Evolutionary conservation across 2,329 filamentous ascomycete species (phyloP).

Genomic region (Aspergillus unguis): DNA sequence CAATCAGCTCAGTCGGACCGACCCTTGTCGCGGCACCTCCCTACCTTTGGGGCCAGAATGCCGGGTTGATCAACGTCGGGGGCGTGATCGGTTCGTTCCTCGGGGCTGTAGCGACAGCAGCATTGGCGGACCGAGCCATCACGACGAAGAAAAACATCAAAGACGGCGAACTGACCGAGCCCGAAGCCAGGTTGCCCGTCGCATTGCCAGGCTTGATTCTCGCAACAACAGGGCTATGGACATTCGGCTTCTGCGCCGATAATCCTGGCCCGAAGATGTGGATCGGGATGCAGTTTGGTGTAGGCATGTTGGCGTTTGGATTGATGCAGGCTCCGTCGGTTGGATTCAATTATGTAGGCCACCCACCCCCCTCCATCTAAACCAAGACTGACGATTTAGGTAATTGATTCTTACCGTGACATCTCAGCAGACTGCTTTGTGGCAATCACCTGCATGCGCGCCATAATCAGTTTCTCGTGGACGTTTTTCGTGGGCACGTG

Average conservation of each 20-base stretch:
- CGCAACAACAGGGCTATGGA: slow-evolving; percentile 10
- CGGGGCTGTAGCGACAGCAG: neutral
- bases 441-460: slow-evolving; percentile 49
- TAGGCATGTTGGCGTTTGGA: slow-evolving; percentile 12
- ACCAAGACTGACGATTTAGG: slow-evolving; percentile 23
- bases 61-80: slow-evolving; percentile 10
- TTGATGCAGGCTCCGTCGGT: slow-evolving; percentile 14
- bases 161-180: slow-evolving; percentile 6
- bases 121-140: slow-evolving; percentile 6
- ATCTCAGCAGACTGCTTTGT: slow-evolving; percentile 54
- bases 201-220: slow-evolving; percentile 10
- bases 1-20: slow-evolving; percentile 9
- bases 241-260: slow-evolving; percentile 12
- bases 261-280: slow-evolving; percentile 4
- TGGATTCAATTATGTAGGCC: slow-evolving; percentile 12
- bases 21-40: slow-evolving; percentile 9
- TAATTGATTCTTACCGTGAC: slow-evolving; percentile 51
- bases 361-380: neutral
- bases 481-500: slow-evolving; percentile 53
- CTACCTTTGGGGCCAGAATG: slow-evolving; percentile 11
- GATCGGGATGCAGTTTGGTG: slow-evolving; percentile 14
- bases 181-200: slow-evolving; percentile 4
- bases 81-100: slow-evolving; percentile 8
- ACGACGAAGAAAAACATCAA: slow-evolving; percentile 6
- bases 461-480: slow-evolving; percentile 53